Conservation (phyloP, 1,284 basidiomycete genomes). For the Trichosporon sp. region DNA sequence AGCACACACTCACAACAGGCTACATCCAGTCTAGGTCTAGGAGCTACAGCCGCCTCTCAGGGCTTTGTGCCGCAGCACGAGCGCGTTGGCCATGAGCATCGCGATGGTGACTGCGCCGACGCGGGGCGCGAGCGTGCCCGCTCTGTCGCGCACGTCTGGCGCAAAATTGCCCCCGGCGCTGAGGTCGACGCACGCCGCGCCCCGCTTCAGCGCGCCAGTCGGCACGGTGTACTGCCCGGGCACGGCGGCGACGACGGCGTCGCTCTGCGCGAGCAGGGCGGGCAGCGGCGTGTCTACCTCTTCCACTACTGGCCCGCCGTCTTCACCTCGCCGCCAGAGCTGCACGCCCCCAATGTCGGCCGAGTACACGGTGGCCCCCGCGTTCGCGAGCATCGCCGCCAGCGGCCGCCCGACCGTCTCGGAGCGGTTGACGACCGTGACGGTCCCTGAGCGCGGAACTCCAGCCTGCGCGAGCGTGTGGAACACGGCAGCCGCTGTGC, state of each 20-base stretch:
- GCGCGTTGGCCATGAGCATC: constrained; percentile 27
- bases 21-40: too few species aligned
- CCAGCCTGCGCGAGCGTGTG: constrained; percentile 17
- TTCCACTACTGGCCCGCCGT: neutral
- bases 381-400: constrained; percentile 88
- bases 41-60: too few species aligned
- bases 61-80: constrained; percentile 14
- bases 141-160: constrained; percentile 22
- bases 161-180: constrained; percentile 29
- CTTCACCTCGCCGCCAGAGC: constrained; percentile 2
- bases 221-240: constrained; percentile 26
- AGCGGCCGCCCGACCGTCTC: constrained; percentile 95
- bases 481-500: constrained; percentile 31
- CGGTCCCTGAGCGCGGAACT: constrained; percentile 51
- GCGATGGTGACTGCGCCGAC: constrained; percentile 29
- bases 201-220: constrained; percentile 18
- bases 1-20: too few species aligned
- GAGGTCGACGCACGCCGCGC: constrained; percentile 28
- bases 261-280: constrained; percentile 36
- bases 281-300: neutral
- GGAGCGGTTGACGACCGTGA: constrained; percentile 94
- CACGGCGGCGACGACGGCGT: constrained; percentile 81
- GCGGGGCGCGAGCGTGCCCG: constrained; percentile 21
- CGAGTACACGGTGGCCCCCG: constrained; percentile 90
- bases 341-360: constrained; percentile 74